Conservation (phyloP, 148 eudicot species). For the Linanthus parryae region DNA sequence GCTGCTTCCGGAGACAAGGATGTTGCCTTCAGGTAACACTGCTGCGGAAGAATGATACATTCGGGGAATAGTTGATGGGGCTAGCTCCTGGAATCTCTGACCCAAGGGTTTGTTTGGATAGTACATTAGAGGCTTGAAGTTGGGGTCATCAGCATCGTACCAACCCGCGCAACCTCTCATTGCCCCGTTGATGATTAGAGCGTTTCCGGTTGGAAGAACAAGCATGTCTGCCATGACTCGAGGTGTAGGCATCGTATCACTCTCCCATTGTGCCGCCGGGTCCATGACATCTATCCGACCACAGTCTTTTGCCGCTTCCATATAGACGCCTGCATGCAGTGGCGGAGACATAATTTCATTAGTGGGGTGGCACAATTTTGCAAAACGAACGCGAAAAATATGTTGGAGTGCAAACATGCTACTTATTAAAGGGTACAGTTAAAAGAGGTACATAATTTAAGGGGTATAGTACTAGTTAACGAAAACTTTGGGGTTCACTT, state of each 20-base stretch:
- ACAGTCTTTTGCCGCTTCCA: too few relatives aligned
- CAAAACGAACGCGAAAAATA: too few relatives aligned
- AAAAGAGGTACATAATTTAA: too few relatives aligned
- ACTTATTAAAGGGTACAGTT: too few relatives aligned
- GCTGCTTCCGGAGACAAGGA: constrained; percentile 82
- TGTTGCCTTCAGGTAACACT: constrained; percentile 38
- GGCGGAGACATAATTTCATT: constrained; percentile 27
- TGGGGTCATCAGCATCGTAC: constrained; percentile 41
- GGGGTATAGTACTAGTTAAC: too few relatives aligned
- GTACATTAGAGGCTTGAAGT: constrained; percentile 49
- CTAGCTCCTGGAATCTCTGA: constrained; percentile 33
- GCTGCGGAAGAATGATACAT: constrained; percentile 75
- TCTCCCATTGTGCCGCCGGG: constrained; percentile 42
- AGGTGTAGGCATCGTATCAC: constrained; percentile 61
- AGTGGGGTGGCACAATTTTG: neutral
- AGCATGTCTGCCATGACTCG: constrained; percentile 82
- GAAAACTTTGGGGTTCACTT: too few relatives aligned
- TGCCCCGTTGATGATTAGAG: constrained; percentile 66
- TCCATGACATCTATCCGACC: constrained; percentile 34
- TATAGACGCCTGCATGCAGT: too few relatives aligned
- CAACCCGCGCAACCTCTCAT: constrained; percentile 62
- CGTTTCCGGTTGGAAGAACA: constrained; percentile 57
- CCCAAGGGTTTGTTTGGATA: constrained; percentile 29
- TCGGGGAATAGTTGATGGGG: constrained; percentile 36
- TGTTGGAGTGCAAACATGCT: neutral